Evolutionary conservation across 2,329 filamentous ascomycete species (phyloP).

Genomic region (Aureobasidium namibiae): DNA sequence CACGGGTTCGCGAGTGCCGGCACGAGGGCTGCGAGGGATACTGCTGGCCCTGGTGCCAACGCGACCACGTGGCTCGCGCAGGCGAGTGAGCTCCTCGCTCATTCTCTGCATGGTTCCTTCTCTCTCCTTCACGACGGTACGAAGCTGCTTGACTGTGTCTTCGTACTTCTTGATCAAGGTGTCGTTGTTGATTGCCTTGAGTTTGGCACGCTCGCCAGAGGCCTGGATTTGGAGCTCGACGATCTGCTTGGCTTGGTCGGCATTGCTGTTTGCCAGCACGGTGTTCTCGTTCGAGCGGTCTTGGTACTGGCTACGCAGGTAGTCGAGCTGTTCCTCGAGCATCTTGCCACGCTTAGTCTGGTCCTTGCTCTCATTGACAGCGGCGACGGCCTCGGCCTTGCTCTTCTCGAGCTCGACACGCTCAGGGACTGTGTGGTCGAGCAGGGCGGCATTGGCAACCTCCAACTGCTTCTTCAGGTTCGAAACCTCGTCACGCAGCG

Average conservation of each 20-base stretch:
- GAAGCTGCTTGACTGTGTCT: slow-evolving; percentile 23
- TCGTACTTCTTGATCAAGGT: slow-evolving; percentile 17
- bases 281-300: slow-evolving; percentile 43
- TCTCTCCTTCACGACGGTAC: slow-evolving; percentile 20
- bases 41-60: slow-evolving; percentile 29
- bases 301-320: slow-evolving; percentile 52
- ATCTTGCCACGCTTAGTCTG: slow-evolving; percentile 25
- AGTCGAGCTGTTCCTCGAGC: slow-evolving; percentile 45
- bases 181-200: slow-evolving; percentile 20
- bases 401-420: slow-evolving; percentile 25
- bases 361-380: slow-evolving; percentile 18
- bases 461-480: slow-evolving; percentile 23
- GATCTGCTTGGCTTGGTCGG: slow-evolving; percentile 34
- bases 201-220: slow-evolving; percentile 20
- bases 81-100: slow-evolving; percentile 27
- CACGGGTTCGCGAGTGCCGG: background rate
- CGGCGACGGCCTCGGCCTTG: slow-evolving; percentile 15
- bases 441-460: slow-evolving; percentile 21
- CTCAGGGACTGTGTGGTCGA: slow-evolving; percentile 25
- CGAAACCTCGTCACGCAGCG: slow-evolving; percentile 21
- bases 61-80: slow-evolving; percentile 26
- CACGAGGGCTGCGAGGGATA: slow-evolving; percentile 26
- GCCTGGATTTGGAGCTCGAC: slow-evolving; percentile 20
- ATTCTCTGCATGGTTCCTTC: slow-evolving; percentile 23
- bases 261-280: slow-evolving; percentile 40